Evolutionary conservation across 2,329 filamentous ascomycete species (phyloP).

Genomic region (Scedosporium aurantiacum): DNA sequence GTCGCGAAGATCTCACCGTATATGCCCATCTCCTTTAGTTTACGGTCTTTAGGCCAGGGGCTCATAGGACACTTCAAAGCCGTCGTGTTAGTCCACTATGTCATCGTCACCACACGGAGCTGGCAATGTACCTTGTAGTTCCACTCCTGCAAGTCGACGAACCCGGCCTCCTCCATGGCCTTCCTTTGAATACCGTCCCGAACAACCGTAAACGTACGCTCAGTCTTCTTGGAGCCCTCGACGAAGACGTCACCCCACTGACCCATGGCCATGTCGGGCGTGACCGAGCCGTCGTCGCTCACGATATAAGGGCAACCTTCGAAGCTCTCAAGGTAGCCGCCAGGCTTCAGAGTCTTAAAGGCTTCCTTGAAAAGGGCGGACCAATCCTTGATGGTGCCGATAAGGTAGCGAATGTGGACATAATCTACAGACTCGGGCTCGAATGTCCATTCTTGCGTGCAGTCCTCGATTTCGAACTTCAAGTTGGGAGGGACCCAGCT

Average conservation of each 20-base stretch:
- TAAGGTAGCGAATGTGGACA: constrained; percentile 47
- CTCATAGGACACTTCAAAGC: not conserved
- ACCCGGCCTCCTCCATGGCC: constrained; percentile 1
- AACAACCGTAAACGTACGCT: not conserved
- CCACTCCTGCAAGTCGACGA: not conserved
- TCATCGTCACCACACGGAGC: not conserved
- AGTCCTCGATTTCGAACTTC: constrained; percentile 22
- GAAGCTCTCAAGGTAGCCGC: not conserved
- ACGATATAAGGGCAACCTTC: not conserved
- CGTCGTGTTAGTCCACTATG: not conserved
- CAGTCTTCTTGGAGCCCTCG: not conserved
- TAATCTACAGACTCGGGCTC: constrained; percentile 38
- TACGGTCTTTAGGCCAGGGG: not conserved
- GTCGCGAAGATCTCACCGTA: too few relatives aligned
- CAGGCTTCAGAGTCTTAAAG: constrained; percentile 12
- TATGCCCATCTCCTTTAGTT: not conserved
- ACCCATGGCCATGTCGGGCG: not conserved
- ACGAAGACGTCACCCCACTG: not conserved
- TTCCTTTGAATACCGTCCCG: not conserved
- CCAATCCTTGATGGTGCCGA: constrained; percentile 47
- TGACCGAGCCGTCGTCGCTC: not conserved
- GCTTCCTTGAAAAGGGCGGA: constrained; percentile 39
- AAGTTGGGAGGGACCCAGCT: constrained; percentile 34
- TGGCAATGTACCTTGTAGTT: not conserved
- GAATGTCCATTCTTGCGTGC: constrained; percentile 25